Conservation (phyloP, 2,329 filamentous ascomycete genomes). For the Aspergillus luchuensis region DNA sequence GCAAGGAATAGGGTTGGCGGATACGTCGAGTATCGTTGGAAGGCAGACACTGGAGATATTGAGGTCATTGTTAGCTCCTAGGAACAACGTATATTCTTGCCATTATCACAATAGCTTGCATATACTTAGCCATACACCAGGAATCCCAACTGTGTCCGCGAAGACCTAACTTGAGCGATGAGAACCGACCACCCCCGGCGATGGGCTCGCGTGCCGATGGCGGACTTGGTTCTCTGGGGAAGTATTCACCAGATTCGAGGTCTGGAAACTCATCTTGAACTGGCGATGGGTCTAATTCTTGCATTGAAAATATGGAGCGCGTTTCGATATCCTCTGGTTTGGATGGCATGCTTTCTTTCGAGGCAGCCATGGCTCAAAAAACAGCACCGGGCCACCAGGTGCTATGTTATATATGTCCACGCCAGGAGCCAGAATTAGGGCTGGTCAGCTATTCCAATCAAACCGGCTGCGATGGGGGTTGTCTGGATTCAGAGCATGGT, state of each 20-base stretch:
- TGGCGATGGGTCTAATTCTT: conserved; percentile 79
- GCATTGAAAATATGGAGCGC: conserved; percentile 64
- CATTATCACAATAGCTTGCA: neutral
- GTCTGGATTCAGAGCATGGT: neutral
- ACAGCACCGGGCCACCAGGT: neutral
- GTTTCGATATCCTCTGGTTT: conserved; percentile 35
- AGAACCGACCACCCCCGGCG: conserved; percentile 20
- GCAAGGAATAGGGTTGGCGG: conserved; percentile 74
- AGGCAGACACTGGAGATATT: conserved; percentile 60
- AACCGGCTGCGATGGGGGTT: neutral
- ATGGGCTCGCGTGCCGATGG: conserved; percentile 10
- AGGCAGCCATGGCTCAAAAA: conserved; percentile 19
- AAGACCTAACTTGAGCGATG: conserved; percentile 51
- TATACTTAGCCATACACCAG: conserved; percentile 59
- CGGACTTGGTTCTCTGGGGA: conserved; percentile 28
- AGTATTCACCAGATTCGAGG: conserved; percentile 55
- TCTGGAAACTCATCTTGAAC: conserved; percentile 61
- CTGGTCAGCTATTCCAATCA: neutral
- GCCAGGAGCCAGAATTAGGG: neutral
- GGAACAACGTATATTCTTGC: neutral
- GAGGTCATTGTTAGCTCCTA: neutral
- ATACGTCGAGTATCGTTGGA: conserved; percentile 90
- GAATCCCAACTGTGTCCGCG: conserved; percentile 72
- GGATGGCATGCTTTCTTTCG: conserved; percentile 15
- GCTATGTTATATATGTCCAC: neutral